A percentile compares a stretch with the other conserved stretches of the same genome.
These are phyloP conservation scores for Pisolithus sp. DNA, from an alignment of 768 basidiomycete genomes.

Conservation along the genomic window DNA sequence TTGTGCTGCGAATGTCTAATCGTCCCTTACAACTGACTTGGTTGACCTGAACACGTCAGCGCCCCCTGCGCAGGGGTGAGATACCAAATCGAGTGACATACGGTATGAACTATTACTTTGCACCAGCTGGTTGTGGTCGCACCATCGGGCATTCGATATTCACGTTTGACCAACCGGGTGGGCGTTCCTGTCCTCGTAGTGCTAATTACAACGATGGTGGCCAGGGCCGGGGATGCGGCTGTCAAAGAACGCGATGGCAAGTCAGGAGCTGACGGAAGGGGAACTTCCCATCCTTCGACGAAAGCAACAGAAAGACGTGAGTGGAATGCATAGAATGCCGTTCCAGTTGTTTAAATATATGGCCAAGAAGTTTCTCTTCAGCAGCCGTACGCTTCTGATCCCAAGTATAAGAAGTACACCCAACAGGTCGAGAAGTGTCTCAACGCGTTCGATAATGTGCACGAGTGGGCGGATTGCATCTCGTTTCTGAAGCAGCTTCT, in stretches of 20 bases:
- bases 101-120: background rate
- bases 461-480: conserved; percentile 99
- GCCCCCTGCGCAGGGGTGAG: conserved; percentile 14
- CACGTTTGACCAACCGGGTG: conserved; percentile 2
- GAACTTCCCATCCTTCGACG: conserved; percentile 10
- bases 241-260: conserved; percentile 15
- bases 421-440: conserved; percentile 91
- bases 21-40: no score
- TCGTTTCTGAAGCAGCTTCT: conserved; percentile 91
- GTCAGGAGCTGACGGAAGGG: conserved; percentile 4
- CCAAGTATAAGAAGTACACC: conserved; percentile 91
- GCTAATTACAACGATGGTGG: conserved; percentile 12
- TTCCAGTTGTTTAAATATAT: background rate
- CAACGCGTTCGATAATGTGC: conserved; percentile 88
- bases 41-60: background rate
- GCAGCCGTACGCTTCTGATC: conserved; percentile 66
- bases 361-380: conserved; percentile 39
- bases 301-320: conserved; percentile 27
- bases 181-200: conserved; percentile 11
- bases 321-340: conserved; percentile 4
- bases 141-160: background rate
- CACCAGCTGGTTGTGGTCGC: background rate
- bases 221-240: conserved; percentile 11
- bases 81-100: conserved; percentile 8
- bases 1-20: no score